Evolutionary conservation across 768 basidiomycete species (phyloP).

Genomic region (Neoboletus brunneissimus): DNA sequence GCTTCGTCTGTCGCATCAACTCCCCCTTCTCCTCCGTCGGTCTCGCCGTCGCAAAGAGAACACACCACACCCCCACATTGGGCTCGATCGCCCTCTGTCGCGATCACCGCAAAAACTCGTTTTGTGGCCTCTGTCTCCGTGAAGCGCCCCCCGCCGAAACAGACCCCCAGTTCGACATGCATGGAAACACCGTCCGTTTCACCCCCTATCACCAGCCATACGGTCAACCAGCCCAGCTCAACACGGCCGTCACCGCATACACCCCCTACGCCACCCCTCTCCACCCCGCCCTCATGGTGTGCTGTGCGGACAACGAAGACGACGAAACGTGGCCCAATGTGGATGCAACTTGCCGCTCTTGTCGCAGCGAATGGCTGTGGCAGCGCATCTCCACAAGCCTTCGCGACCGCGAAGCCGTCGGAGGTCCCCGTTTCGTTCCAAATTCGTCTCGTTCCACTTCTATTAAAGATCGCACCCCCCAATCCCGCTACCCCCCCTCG

Average conservation of each 20-base stretch:
- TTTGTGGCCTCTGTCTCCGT: slow-evolving; percentile 69
- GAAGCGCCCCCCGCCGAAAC: slow-evolving; percentile 49
- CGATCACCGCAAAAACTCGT: slow-evolving; percentile 61
- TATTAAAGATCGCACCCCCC: slow-evolving; percentile 11
- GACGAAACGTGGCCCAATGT: slow-evolving; percentile 63
- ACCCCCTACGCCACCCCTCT: slow-evolving; percentile 24
- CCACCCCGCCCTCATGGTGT: slow-evolving; percentile 37
- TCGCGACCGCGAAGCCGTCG: slow-evolving; percentile 55
- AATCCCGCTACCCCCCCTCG: slow-evolving; percentile 25
- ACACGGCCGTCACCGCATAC: slow-evolving; percentile 24
- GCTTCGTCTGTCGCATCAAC: slow-evolving; percentile 71
- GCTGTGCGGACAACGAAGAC: slow-evolving; percentile 70
- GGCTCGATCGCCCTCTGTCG: slow-evolving; percentile 53
- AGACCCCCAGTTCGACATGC: slow-evolving; percentile 35
- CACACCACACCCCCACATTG: slow-evolving; percentile 40
- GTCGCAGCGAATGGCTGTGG: slow-evolving; percentile 67
- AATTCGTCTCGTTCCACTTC: slow-evolving; percentile 13
- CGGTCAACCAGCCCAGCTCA: slow-evolving; percentile 18
- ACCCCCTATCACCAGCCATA: slow-evolving; percentile 34
- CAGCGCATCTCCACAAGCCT: slow-evolving; percentile 46
- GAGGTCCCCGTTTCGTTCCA: slow-evolving; percentile 39
- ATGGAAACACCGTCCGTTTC: slow-evolving; percentile 32
- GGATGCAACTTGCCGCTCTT: slow-evolving; percentile 65
- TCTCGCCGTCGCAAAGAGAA: slow-evolving; percentile 50
- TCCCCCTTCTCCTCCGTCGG: slow-evolving; percentile 49